Evolutionary conservation across 306 rosid genomes (phyloP).

Genomic region (Quercus dentata): DNA sequence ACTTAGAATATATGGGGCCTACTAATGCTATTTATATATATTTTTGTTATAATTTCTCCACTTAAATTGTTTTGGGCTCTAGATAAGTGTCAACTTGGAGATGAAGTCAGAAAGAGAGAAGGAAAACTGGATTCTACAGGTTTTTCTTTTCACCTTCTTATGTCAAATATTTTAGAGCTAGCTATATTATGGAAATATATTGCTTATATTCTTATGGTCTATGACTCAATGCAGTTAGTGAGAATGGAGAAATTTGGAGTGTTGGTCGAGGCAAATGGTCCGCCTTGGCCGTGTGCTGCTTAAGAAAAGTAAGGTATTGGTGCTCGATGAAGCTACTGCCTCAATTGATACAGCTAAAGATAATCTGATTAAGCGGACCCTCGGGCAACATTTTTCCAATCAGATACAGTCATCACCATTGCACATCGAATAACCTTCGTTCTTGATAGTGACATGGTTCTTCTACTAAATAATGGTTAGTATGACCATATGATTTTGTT

Average conservation of each 20-base stretch:
- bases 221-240: constrained; percentile 25
- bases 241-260: constrained; percentile 60
- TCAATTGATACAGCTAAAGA: constrained; percentile 55
- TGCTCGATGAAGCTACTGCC: constrained; percentile 56
- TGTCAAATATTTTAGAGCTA: not conserved
- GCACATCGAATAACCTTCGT: constrained; percentile 33
- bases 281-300: constrained; percentile 37
- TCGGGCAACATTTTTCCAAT: constrained; percentile 15
- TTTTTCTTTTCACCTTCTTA: not conserved
- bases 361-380: constrained; percentile 43
- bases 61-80: constrained; percentile 46
- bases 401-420: constrained; percentile 27
- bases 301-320: constrained; percentile 34
- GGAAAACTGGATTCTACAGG: not conserved
- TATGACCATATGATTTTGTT: not conserved
- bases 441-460: constrained; percentile 33
- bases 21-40: not conserved
- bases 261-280: constrained; percentile 43
- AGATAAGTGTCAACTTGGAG: constrained; percentile 75
- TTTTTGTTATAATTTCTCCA: not conserved
- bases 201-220: not conserved
- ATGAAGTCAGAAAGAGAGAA: not conserved
- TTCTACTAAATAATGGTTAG: constrained; percentile 21
- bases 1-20: not conserved
- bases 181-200: not conserved